These are phyloP conservation scores for Pulveroboletus ravenelii DNA, from an alignment of 768 basidiomycete genomes.

Conservation along the genomic window DNA sequence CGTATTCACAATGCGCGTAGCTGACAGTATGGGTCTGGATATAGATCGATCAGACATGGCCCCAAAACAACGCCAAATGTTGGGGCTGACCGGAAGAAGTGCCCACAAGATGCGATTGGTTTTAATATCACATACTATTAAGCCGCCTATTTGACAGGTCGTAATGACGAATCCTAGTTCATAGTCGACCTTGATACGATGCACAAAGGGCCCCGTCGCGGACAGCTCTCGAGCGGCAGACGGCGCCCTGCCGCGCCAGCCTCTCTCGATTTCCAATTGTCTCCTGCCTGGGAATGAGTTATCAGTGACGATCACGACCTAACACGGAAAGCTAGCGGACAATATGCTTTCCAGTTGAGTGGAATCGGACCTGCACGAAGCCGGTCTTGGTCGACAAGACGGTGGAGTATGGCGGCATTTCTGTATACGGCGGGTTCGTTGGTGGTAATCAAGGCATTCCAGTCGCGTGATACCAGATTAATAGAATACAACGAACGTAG, in stretches of 20 bases:
- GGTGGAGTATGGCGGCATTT: slow-evolving; percentile 49
- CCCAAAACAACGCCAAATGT: not conserved
- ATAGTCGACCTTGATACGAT: slow-evolving; percentile 77
- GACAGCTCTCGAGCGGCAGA: slow-evolving; percentile 36
- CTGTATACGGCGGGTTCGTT: slow-evolving; percentile 56
- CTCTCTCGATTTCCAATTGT: slow-evolving; percentile 40
- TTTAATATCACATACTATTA: slow-evolving; percentile 54
- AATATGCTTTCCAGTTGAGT: slow-evolving; percentile 54
- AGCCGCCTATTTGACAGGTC: slow-evolving; percentile 51
- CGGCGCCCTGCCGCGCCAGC: slow-evolving; percentile 52
- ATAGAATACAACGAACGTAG: slow-evolving; percentile 39
- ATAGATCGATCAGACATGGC: not conserved
- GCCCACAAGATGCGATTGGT: slow-evolving; percentile 53
- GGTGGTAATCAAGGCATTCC: slow-evolving; percentile 41
- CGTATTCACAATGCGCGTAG: slow-evolving; percentile 72
- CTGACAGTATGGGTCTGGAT: slow-evolving; percentile 9
- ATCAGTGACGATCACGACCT: slow-evolving; percentile 9
- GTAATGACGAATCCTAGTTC: slow-evolving; percentile 53
- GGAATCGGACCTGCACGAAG: slow-evolving; percentile 33
- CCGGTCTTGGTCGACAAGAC: slow-evolving; percentile 35
- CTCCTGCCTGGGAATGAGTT: slow-evolving; percentile 37
- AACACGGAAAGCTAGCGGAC: slow-evolving; percentile 32
- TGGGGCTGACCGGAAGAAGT: slow-evolving; percentile 45
- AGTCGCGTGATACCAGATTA: slow-evolving; percentile 38
- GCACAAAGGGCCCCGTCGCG: slow-evolving; percentile 39